These are phyloP conservation scores for Calycina marina DNA, from an alignment of 2,329 filamentous ascomycete species.

Conservation along the genomic window DNA sequence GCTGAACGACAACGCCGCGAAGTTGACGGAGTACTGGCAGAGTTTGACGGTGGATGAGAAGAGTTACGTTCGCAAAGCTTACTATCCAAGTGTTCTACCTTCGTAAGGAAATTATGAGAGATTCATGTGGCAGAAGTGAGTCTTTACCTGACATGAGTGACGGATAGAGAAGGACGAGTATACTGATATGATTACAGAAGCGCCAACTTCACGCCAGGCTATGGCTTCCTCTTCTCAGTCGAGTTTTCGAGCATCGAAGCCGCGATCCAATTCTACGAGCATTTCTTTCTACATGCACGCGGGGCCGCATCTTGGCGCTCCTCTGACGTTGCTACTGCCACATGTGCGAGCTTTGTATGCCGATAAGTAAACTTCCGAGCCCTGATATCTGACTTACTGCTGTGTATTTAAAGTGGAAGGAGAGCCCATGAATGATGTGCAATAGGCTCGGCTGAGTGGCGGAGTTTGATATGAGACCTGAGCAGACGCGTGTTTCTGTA, in stretches of 20 bases:
- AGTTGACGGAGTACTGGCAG: constrained; percentile 26
- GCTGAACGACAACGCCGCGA: constrained; percentile 30
- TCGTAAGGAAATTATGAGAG: constrained; percentile 14
- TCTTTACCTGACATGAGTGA: neutral
- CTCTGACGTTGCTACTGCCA: constrained; percentile 32
- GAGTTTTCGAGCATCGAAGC: constrained; percentile 30
- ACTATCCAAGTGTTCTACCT: constrained; percentile 28
- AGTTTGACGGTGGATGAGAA: constrained; percentile 10
- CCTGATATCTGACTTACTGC: too few species aligned
- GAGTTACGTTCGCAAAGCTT: constrained; percentile 25
- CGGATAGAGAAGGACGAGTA: too few species aligned
- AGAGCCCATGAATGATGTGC: neutral
- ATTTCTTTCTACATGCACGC: constrained; percentile 31
- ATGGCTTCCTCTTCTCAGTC: constrained; percentile 38
- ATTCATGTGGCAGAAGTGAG: constrained; percentile 12
- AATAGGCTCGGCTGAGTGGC: constrained; percentile 7
- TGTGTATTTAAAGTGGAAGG: neutral
- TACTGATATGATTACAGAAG: too few species aligned
- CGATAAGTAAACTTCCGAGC: too few species aligned
- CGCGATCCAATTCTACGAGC: constrained; percentile 34
- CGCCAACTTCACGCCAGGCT: constrained; percentile 34
- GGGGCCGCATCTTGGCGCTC: constrained; percentile 40
- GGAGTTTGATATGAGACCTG: constrained; percentile 8
- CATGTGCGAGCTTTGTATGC: constrained; percentile 13
- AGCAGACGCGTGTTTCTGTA: constrained; percentile 10